Evolutionary conservation across 176 grass and related monocot species (phyloP), one percentile per base, ranked within the genome.

Genomic region (Tillandsia leiboldiana): DNA sequence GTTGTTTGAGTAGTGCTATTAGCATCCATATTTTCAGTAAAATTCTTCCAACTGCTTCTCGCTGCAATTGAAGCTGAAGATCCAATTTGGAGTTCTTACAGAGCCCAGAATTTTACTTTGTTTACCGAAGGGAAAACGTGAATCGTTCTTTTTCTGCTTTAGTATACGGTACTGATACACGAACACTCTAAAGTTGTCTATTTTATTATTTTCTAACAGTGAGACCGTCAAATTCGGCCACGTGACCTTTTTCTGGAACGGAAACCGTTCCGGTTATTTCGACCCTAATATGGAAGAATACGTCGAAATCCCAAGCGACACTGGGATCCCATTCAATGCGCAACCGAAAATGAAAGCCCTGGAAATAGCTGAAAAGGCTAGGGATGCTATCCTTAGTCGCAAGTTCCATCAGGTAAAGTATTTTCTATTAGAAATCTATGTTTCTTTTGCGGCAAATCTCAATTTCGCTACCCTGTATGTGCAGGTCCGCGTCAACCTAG

Each of bases 171-270:
- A 3, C 33, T 42, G 33, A 42, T 42, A 42, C 33, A 42, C 8
- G 33, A 42, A 42, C 33, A 42, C 33, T 42, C 33, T 42, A 42
- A 42, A 42, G 33, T 42, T 42, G 33, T 42, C 17, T 23, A 42
- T 61, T 61, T 8, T 23, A 61, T 61, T 12, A 68, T 11, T 86
- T 20, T 68, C 14, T 66, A 51, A 85, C 89, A 99, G 95, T 52
- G 95, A 99, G 53, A 94, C 94, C 1, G 90, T 99, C 69, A 99
- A 99, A 70, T 99, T 99, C 63, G 95, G 95, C 53, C 95, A 99
- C 65, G 95, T 99, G 72, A 99, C 95, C 51, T 99, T 99, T 86
- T 99, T 99, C 87, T 99, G 95, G 95, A 99, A 99, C 2, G 95
- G 95, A 12, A 99, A 99, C 75, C 95, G 90, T 29, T 99, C 95